Base-by-base conservation (phyloP, 225 moss, liverwort and hornwort genomes). In the Pleurozium schreberi region DNA sequence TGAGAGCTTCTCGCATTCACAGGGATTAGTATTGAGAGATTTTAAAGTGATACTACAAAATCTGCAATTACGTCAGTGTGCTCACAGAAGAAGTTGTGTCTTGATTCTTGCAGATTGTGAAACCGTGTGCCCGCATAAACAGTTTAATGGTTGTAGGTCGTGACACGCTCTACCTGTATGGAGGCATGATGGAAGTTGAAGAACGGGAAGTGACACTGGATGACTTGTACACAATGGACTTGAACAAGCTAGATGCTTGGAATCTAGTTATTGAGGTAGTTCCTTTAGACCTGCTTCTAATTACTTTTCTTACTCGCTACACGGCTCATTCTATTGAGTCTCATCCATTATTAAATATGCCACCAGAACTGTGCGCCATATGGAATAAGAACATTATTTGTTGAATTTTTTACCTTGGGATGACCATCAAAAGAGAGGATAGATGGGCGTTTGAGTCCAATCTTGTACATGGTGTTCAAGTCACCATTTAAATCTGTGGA, bases 161-260 rank as follows among this genome's bases (percentile, higher is more conserved):
- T 84, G 96, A 96, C 87, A 95, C 93, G 57, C 95, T 96, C 33
- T 96, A 94, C 86, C 85, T 96, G 11, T 96, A 96, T 91, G 96
- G 96, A 87, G 96, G 96, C 83, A 94, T 95, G 94, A 94, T 96
- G 95, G 96, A 96, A 92, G 88, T 96, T 74, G 96, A 95, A 91
- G 96, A 96, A 87, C 94, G 90, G 80, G 96, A 96, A 93, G 95
- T 96, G 75, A 96, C 96, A 10, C 94, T 96, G 79, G 96, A 96
- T 92, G 96, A 96, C 91, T 89, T 96, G n/a, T 93, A 95, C 90
- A 95, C 94, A 38, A 91, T 96, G 92, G 96, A 96, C 89, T 89
- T 96, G 89, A 96, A 96, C 88, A 96, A 96, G 92, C 90, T 96
- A 78, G 96, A 96, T 91, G 93, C 96, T 69, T 96, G 96, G 96